Evolutionary conservation across 495 filamentous ascomycete genomes (phyloP).

Genomic region (Hamigera avellanea): DNA sequence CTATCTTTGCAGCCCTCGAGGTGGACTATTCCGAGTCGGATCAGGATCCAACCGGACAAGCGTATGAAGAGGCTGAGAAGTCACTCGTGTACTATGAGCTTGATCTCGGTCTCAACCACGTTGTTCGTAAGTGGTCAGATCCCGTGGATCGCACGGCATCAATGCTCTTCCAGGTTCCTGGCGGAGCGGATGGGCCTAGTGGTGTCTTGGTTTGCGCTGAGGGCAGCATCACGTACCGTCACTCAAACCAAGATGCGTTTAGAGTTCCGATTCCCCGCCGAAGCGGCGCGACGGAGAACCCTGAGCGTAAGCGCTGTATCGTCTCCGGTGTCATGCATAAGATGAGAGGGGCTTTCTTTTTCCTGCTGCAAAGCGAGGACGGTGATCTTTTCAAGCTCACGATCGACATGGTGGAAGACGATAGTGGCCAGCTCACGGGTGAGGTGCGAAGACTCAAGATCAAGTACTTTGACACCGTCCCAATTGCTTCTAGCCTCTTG

Average conservation of each 20-base stretch:
- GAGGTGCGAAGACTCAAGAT: conserved; percentile 79
- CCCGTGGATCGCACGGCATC: conserved; percentile 82
- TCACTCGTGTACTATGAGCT: conserved; percentile 93
- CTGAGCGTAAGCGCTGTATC: conserved; percentile 75
- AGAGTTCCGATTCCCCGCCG: conserved; percentile 82
- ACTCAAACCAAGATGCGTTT: conserved; percentile 83
- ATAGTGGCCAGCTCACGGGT: conserved; percentile 61
- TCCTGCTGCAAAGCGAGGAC: conserved; percentile 88
- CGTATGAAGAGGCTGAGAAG: conserved; percentile 73
- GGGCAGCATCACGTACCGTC: conserved; percentile 88
- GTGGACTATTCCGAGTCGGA: conserved; percentile 88
- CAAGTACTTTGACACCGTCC: conserved; percentile 97
- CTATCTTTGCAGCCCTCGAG: conserved; percentile 88
- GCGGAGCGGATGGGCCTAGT: conserved; percentile 84
- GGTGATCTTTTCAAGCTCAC: conserved; percentile 96
- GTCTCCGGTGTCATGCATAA: conserved; percentile 92
- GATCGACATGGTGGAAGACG: conserved; percentile 79
- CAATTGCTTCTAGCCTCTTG: conserved; percentile 70
- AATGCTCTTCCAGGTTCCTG: conserved; percentile 90
- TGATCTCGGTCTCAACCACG: conserved; percentile 92
- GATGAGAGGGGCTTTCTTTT: conserved; percentile 95
- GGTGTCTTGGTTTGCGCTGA: conserved; percentile 92
- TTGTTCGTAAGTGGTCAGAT: conserved; percentile 91
- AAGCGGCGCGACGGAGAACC: conserved; percentile 79
- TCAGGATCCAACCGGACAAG: conserved; percentile 78